phyloP scores from a whole-genome alignment of 176 grass and related monocot species.

The Thalia dealbata region DNA sequence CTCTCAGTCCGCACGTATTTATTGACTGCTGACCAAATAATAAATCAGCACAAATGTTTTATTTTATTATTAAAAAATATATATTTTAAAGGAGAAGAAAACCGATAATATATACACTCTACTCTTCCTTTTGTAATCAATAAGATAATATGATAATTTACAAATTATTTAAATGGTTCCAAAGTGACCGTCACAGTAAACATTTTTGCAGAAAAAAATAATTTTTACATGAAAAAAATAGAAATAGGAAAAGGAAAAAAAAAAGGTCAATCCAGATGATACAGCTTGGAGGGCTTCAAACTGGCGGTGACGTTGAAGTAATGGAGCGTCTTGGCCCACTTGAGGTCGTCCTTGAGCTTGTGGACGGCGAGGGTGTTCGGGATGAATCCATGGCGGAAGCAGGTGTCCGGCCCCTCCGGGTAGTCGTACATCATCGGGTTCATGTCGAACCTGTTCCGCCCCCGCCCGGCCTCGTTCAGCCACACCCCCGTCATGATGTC shows the following conservation, averaged over 20 bases:
- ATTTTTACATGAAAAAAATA: not conserved
- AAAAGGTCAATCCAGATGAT: not conserved
- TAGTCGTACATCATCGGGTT: conserved; percentile 2
- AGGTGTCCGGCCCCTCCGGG: not conserved
- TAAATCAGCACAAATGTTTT: too few relatives aligned
- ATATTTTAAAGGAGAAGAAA: too few relatives aligned
- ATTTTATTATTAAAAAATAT: too few relatives aligned
- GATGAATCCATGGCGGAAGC: conserved; percentile 9
- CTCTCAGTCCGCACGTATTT: too few relatives aligned
- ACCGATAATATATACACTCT: too few relatives aligned
- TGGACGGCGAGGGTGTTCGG: conserved; percentile 15
- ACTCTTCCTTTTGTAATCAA: too few relatives aligned
- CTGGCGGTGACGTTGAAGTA: conserved; percentile 7
- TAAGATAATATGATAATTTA: too few relatives aligned
- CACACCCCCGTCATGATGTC: conserved; percentile 11
- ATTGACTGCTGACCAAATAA: too few relatives aligned
- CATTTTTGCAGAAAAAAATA: too few relatives aligned
- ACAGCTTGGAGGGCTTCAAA: conserved; percentile 3
- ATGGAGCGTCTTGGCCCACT: conserved; percentile 4
- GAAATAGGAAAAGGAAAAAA: not conserved
- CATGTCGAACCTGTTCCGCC: conserved; percentile 3
- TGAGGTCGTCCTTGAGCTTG: conserved; percentile 9
- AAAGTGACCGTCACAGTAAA: too few relatives aligned
- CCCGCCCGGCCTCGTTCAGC: not conserved
- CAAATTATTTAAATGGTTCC: too few relatives aligned